phyloP scores from a whole-genome alignment of 2,329 filamentous ascomycete genomes.

The Aphanoascus verrucosus region DNA sequence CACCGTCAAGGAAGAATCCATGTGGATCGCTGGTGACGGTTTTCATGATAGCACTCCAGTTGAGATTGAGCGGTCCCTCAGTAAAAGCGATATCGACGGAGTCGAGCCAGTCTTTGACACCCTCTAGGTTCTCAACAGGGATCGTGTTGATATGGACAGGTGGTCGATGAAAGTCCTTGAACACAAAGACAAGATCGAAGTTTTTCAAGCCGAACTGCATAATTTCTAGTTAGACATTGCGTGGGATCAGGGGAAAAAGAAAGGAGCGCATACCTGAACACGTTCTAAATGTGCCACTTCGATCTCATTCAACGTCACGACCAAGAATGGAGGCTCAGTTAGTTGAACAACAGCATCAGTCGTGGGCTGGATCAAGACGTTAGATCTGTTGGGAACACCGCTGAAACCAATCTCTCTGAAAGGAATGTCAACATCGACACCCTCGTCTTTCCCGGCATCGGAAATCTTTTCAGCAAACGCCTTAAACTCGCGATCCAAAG shows the following conservation, averaged over 20 bases:
- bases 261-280: slow-evolving; percentile 47
- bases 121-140: slow-evolving; percentile 84
- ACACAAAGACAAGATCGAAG: slow-evolving; percentile 96
- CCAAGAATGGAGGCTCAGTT: slow-evolving; percentile 93
- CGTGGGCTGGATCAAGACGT: slow-evolving; percentile 88
- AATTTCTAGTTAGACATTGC: slow-evolving; percentile 3
- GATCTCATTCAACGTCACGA: slow-evolving; percentile 88
- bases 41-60: slow-evolving; percentile 99
- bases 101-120: slow-evolving; percentile 96
- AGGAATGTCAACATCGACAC: slow-evolving; percentile 88
- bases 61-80: slow-evolving; percentile 91
- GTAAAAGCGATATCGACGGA: slow-evolving; percentile 88
- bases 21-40: slow-evolving; percentile 90
- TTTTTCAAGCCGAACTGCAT: slow-evolving; percentile 88
- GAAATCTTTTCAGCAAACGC: slow-evolving; percentile 95
- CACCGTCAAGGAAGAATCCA: slow-evolving; percentile 87
- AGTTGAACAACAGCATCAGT: slow-evolving; percentile 96
- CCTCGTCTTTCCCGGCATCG: slow-evolving; percentile 82
- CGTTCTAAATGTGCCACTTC: slow-evolving; percentile 93
- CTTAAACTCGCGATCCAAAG: slow-evolving; percentile 91
- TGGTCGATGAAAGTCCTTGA: slow-evolving; percentile 88
- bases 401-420: slow-evolving; percentile 95
- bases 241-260: slow-evolving; percentile 19
- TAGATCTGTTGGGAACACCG: slow-evolving; percentile 89
- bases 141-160: slow-evolving; percentile 97